Evolutionary conservation across 345 rosid genomes (phyloP), one percentile per base, ranked within the genome.

Genomic region (Rhizophora apiculata): DNA sequence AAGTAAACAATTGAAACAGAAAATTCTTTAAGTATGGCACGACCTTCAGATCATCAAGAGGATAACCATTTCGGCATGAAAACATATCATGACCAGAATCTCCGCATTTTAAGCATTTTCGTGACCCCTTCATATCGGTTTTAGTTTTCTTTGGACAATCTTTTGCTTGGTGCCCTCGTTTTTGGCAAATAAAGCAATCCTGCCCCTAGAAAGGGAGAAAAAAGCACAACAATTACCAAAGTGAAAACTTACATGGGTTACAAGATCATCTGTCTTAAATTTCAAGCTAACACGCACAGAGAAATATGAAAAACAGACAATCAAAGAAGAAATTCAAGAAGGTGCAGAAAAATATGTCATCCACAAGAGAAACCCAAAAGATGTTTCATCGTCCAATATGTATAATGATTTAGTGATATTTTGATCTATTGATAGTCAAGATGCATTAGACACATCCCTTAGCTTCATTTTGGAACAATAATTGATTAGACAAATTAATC

Each of bases 11-110:
- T 24, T 22, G 10, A 56, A 21, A 56, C 29, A 20, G 58, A 2
- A 27, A 30, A 15, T 0, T 52, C 29, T 15, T 21, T 52, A 63
- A 65, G 26, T 60, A 53, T 60, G 62, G 55, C 29, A 58, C 62
- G 48, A 95, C 99, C 99, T 92, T 87, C 68, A 92, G 82, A 83
- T 92, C 96, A 62, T 78, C 84, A 59, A 55, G 68, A 13, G 84
- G 67, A 82, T 92, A 90, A 68, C 77, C 81, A 51, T 81, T 84
- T 75, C 68, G 58, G 81, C 99, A 90, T 57, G 86, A 80, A 74
- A 87, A 88, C 96, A 95, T 87, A 59, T 90, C 96, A 78, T 95
- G 97, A 69, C 99, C 96, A 34, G 82, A 78, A 30, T 69, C 84
- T 63, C 96, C 98, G 71, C 99, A 92, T 81, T 85, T 88, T 68